Percentiles rank a stretch among this genome's conserved stretches.
phyloP scores from a whole-genome alignment of 2,329 filamentous ascomycete genomes.

The Cladosporium sp. region DNA sequence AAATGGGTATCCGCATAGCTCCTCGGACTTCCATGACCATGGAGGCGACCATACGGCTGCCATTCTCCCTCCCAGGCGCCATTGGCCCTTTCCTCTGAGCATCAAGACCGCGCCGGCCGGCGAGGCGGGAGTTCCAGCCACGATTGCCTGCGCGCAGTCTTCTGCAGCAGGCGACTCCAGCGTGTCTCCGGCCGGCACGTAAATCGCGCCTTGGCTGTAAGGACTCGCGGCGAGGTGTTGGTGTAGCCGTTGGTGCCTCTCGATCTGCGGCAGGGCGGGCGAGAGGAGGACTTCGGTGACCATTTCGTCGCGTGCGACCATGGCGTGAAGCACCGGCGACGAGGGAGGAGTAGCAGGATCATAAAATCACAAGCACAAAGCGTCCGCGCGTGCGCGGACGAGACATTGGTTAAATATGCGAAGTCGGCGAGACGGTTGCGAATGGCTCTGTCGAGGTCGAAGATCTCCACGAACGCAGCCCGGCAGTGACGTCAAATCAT shows the following conservation, averaged over 20 bases:
- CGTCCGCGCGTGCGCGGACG: no score
- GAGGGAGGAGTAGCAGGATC: no score
- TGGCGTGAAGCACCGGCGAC: not conserved
- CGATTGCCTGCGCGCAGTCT: not conserved
- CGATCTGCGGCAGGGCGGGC: not conserved
- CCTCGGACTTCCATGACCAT: constrained; percentile 1
- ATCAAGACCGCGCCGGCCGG: not conserved
- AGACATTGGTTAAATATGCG: no score
- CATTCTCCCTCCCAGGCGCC: not conserved
- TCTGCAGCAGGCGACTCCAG: not conserved
- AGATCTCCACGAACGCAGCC: no score
- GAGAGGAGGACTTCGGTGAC: not conserved
- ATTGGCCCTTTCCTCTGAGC: not conserved
- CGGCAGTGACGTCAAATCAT: no score
- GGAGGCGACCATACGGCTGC: not conserved
- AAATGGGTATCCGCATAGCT: not conserved
- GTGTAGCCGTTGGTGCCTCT: not conserved
- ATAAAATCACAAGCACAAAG: no score
- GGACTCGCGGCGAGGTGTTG: not conserved
- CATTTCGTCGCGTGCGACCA: not conserved
- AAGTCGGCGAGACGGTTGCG: no score
- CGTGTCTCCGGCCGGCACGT: not conserved
- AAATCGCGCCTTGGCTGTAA: constrained; percentile 1
- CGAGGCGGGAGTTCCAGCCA: not conserved
- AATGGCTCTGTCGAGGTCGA: no score